phyloP scores from a whole-genome alignment of 768 basidiomycete genomes.

The Hypholoma sublateritium region DNA sequence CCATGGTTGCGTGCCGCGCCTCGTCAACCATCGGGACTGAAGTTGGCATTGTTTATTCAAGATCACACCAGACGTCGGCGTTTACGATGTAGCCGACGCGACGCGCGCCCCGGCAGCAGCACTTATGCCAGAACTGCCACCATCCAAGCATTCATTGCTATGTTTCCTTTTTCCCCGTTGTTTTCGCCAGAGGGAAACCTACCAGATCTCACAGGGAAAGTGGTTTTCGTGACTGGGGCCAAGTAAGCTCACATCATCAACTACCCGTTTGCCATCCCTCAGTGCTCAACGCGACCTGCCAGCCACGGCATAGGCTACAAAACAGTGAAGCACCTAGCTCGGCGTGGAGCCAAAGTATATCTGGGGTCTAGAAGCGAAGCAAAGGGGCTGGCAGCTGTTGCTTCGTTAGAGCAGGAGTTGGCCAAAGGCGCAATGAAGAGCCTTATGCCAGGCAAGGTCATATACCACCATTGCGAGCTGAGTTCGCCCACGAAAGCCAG shows the following conservation, averaged over 20 bases:
- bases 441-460: background rate
- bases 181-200: background rate
- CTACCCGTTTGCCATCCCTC: no score
- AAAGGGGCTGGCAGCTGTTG: background rate
- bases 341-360: constrained; percentile 1
- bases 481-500: background rate
- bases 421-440: background rate
- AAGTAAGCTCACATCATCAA: background rate
- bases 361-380: background rate
- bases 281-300: no score
- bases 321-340: constrained; percentile 1
- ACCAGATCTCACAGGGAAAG: constrained; percentile 2
- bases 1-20: no score
- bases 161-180: background rate
- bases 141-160: no score
- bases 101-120: no score
- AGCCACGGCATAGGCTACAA: constrained; percentile 1
- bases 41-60: no score
- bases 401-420: background rate
- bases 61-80: no score
- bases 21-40: no score
- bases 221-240: constrained; percentile 3
- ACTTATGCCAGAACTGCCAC: no score
- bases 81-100: no score
- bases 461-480: background rate